Percentiles rank a stretch among this genome's conserved stretches.
phyloP scores from a whole-genome alignment of 208 protist genomes.

The Crithidia brevicula region DNA sequence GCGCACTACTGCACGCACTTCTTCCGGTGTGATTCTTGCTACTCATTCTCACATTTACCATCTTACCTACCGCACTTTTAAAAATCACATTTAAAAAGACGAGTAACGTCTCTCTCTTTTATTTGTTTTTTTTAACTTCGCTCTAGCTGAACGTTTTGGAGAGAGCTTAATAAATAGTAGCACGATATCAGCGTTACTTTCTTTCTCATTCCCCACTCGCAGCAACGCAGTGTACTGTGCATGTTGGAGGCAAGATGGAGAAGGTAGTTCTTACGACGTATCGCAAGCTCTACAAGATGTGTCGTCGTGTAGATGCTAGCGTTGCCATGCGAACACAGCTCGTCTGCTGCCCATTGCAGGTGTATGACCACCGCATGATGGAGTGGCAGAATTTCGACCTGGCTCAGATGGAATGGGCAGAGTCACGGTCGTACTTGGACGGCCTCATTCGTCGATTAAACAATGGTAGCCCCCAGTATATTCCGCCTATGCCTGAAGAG shows the following conservation, averaged over 20 bases:
- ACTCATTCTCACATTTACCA: too few relatives aligned
- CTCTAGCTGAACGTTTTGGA: too few relatives aligned
- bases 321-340: constrained; percentile 68
- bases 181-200: too few relatives aligned
- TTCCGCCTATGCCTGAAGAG: constrained; percentile 47
- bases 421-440: constrained; percentile 73
- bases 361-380: constrained; percentile 65
- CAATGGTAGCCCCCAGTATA: constrained; percentile 62
- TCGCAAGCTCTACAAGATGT: constrained; percentile 73
- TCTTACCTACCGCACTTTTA: too few relatives aligned
- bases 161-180: too few relatives aligned
- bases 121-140: too few relatives aligned
- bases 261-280: constrained; percentile 79
- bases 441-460: constrained; percentile 79
- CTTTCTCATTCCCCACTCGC: too few relatives aligned
- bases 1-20: too few relatives aligned
- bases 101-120: too few relatives aligned
- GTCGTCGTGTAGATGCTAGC: constrained; percentile 47
- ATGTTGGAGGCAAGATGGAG: constrained; percentile 47
- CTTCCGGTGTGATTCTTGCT: too few relatives aligned
- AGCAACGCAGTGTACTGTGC: too few relatives aligned
- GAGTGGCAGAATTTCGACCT: constrained; percentile 61
- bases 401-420: constrained; percentile 53
- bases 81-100: too few relatives aligned
- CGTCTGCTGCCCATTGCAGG: constrained; percentile 52